phyloP scores from a whole-genome alignment of 1,284 basidiomycete genomes.

The Cystobasidium sp. region DNA sequence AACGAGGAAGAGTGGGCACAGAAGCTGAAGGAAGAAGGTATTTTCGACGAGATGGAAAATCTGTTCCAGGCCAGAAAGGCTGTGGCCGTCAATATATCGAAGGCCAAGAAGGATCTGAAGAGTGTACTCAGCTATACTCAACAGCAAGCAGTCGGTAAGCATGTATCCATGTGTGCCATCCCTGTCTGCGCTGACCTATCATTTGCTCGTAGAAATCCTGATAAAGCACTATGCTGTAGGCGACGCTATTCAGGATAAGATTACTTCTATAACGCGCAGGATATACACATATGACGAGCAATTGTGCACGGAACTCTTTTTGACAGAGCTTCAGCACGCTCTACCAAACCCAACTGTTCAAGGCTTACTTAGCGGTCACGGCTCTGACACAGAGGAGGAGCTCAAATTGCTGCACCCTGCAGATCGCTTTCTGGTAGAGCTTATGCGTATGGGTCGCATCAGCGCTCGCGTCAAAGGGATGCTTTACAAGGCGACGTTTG shows the following conservation, averaged over 20 bases:
- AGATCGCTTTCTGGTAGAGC: constrained; percentile 93
- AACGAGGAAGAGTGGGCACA: constrained; percentile 75
- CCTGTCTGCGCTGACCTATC: neutral
- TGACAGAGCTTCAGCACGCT: constrained; percentile 73
- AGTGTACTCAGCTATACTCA: constrained; percentile 49
- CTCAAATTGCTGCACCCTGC: constrained; percentile 86
- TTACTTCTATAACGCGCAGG: constrained; percentile 63
- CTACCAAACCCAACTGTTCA: constrained; percentile 50
- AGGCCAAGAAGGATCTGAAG: constrained; percentile 57
- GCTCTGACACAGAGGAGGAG: constrained; percentile 83
- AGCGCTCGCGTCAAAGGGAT: constrained; percentile 89
- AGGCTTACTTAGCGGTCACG: constrained; percentile 85
- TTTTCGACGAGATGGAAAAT: constrained; percentile 96
- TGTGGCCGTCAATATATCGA: constrained; percentile 63
- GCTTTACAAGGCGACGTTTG: constrained; percentile 85
- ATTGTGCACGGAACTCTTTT: constrained; percentile 82
- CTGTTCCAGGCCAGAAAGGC: constrained; percentile 97
- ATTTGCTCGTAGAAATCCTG: constrained; percentile 38
- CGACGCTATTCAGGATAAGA: constrained; percentile 19
- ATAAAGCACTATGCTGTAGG: constrained; percentile 44
- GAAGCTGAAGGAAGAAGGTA: constrained; percentile 78
- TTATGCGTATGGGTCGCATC: constrained; percentile 94
- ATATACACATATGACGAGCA: constrained; percentile 83
- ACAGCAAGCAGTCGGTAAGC: constrained; percentile 49
- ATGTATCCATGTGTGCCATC: neutral